Evolutionary conservation across 139 green algal species (phyloP).

Genomic region (Zygnema circumcarinatum): DNA sequence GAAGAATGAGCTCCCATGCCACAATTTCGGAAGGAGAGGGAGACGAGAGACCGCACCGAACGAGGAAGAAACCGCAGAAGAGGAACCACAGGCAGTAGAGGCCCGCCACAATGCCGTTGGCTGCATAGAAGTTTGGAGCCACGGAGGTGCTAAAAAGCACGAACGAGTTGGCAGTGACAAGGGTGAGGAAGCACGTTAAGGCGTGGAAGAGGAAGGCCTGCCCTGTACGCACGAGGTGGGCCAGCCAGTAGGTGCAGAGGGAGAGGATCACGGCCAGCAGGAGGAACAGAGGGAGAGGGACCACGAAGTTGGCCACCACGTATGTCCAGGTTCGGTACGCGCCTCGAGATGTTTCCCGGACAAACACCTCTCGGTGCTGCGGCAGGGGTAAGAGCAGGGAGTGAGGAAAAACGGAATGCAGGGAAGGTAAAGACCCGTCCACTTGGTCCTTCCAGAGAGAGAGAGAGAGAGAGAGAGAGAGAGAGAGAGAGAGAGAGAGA

Average conservation of each 20-base stretch:
- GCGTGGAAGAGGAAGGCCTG: constrained; percentile 41
- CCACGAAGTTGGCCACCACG: constrained; percentile 55
- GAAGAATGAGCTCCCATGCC: no score
- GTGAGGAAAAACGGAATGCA: neutral
- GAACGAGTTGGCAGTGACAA: constrained; percentile 59
- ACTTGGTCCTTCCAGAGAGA: no score
- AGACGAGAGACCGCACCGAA: neutral
- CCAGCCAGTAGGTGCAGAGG: constrained; percentile 45
- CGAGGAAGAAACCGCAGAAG: constrained; percentile 61
- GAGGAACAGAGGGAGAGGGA: constrained; percentile 51
- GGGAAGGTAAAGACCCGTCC: neutral
- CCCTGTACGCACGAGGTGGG: constrained; percentile 16
- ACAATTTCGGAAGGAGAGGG: no score
- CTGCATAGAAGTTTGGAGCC: constrained; percentile 58
- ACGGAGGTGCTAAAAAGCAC: constrained; percentile 48
- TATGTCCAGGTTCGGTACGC: constrained; percentile 62
- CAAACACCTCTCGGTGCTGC: constrained; percentile 58
- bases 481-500: no score
- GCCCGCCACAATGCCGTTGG: constrained; percentile 44
- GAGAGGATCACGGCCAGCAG: constrained; percentile 32
- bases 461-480: no score
- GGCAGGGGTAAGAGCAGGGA: neutral
- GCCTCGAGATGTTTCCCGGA: constrained; percentile 57
- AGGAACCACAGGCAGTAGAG: constrained; percentile 59
- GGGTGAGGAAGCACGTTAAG: constrained; percentile 40